Percentiles rank a stretch among this genome's conserved stretches.
Evolutionary conservation across 805 yeast species (phyloP).

Genomic region (Starmera amethionina): DNA sequence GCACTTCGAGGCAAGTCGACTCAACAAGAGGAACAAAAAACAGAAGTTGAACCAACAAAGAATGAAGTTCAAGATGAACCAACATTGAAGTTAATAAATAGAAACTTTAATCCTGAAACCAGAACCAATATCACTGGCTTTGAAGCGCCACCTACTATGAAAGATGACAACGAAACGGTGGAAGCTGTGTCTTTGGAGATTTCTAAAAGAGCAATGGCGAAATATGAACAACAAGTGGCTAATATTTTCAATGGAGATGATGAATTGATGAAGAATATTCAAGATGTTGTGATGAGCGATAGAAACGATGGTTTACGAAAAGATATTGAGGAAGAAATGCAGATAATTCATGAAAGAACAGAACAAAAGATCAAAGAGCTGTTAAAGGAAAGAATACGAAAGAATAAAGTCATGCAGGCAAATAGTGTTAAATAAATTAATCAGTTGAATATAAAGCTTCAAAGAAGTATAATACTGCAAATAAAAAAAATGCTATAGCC

Average conservation of each 20-base stretch:
- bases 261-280: neutral
- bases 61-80: slow-evolving; percentile 9
- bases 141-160: slow-evolving; percentile 14
- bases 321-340: slow-evolving; percentile 28
- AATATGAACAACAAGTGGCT: slow-evolving; percentile 4
- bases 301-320: slow-evolving; percentile 27
- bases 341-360: slow-evolving; percentile 30
- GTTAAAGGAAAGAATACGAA: slow-evolving; percentile 25
- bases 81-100: slow-evolving; percentile 1
- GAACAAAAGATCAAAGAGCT: slow-evolving; percentile 28
- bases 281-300: slow-evolving; percentile 1
- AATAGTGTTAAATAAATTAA: neutral
- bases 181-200: slow-evolving; percentile 24
- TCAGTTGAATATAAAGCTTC: slow-evolving; percentile 39
- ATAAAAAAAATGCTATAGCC: slow-evolving; percentile 74
- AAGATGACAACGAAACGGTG: slow-evolving; percentile 24
- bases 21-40: slow-evolving; percentile 19
- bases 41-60: slow-evolving; percentile 17
- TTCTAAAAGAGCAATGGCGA: slow-evolving; percentile 18
- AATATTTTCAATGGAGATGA: neutral
- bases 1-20: slow-evolving; percentile 8
- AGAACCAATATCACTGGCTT: slow-evolving; percentile 9
- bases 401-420: neutral
- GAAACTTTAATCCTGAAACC: slow-evolving; percentile 15
- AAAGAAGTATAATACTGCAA: slow-evolving; percentile 70